Evolutionary conservation across 768 basidiomycete species (phyloP), one percentile per base, ranked within the genome.

Genomic region (Russula emetica): DNA sequence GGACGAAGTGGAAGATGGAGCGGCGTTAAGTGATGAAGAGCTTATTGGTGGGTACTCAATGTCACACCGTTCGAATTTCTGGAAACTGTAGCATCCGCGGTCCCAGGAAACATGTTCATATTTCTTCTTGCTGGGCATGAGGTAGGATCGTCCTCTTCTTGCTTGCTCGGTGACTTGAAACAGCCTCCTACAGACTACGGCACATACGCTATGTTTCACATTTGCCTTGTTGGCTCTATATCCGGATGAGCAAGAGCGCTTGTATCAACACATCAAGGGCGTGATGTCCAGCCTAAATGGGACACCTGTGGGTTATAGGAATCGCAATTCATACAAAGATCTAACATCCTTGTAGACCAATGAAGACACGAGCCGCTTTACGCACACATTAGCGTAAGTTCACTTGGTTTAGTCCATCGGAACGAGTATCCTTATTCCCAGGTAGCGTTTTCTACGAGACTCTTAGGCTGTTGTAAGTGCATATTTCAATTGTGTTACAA

Each of bases 401-500:
- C 32, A 32, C 32, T 2, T 2, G 32, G 32, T 9, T 32, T 9
- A 32, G 32, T 32, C 32, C 32, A 32, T 9, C 7, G 32, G 7
- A 32, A 34, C 20, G 22, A 49, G 9, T 26, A 26, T 58, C 28
- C 49, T 64, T 36, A 62, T 42, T 11, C 11, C 1, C 6, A 14
- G n/a, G 20, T 42, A 82, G 81, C 18, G 80, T 80, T 3, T 78
- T 80, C 61, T 74, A 83, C 61, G 82, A 84, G 69, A 79, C 81
- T 1, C 69, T 83, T 28, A 75, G 83, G 30, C 65, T 83, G 72
- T 82, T 64, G 68, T 69, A 44, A 55, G 68, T 68, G 2, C 13
- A 10, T 20, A 5, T 60, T n/a, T 26, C 16, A 1, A 45, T 6
- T 5, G 30, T 44, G 26, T 7, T 47, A 13, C 2, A 3, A 22